Conservation (phyloP, 345 rosid species). For the Moricandia moricandioides region DNA sequence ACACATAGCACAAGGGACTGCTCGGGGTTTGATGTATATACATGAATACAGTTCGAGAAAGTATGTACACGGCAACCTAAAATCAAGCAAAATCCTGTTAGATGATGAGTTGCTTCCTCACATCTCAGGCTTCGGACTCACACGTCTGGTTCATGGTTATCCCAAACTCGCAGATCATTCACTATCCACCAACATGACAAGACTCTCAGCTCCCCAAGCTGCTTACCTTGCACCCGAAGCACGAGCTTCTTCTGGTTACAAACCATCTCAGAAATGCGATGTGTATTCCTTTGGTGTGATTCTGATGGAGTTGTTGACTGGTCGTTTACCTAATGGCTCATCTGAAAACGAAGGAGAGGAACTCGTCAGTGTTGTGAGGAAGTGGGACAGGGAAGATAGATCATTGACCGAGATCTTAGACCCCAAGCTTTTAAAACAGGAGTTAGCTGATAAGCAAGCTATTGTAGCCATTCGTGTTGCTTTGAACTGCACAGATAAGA, state of each 20-base stretch:
- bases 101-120: slow-evolving; percentile 68
- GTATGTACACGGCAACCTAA: slow-evolving; percentile 69
- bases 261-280: slow-evolving; percentile 80
- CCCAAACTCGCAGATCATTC: slow-evolving; percentile 3
- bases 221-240: slow-evolving; percentile 81
- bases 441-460: slow-evolving; percentile 67
- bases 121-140: slow-evolving; percentile 82
- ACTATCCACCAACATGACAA: slow-evolving; percentile 25
- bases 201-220: slow-evolving; percentile 56
- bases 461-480: slow-evolving; percentile 71
- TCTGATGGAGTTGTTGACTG: slow-evolving; percentile 74
- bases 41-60: slow-evolving; percentile 76
- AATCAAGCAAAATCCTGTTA: slow-evolving; percentile 78
- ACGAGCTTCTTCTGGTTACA: slow-evolving; percentile 46
- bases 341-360: slow-evolving; percentile 60
- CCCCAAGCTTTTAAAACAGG: slow-evolving; percentile 60
- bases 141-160: slow-evolving; percentile 46
- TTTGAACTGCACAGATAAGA: slow-evolving; percentile 67
- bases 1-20: slow-evolving; percentile 78
- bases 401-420: slow-evolving; percentile 79
- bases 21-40: slow-evolving; percentile 69
- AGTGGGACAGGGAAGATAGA: slow-evolving; percentile 77
- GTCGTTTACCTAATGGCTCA: slow-evolving; percentile 68
- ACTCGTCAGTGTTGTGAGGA: slow-evolving; percentile 71
- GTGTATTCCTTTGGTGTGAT: slow-evolving; percentile 81